A percentile compares a stretch with the other conserved stretches of the same genome.
phyloP scores from a whole-genome alignment of 768 basidiomycete species.

The Leucosporidium yakuticum region DNA sequence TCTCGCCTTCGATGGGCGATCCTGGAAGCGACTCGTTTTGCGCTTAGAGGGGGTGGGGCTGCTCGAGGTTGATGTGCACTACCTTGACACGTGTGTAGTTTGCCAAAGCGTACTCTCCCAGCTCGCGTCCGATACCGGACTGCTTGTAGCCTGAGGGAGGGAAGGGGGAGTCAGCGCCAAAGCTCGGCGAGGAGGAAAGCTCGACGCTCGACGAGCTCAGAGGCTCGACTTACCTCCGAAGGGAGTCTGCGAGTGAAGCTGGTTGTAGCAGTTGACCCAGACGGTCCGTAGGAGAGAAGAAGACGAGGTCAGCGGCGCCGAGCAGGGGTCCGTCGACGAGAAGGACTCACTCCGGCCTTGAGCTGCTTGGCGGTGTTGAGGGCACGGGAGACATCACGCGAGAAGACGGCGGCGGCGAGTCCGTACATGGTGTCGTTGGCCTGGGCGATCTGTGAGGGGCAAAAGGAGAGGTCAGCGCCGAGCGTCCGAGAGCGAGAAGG shows the following conservation, averaged over 20 bases:
- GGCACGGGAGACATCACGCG: slow-evolving; percentile 67
- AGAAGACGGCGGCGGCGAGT: slow-evolving; percentile 65
- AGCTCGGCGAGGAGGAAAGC: background rate
- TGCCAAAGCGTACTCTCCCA: slow-evolving; percentile 40
- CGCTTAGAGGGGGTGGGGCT: slow-evolving; percentile 26
- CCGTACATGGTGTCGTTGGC: slow-evolving; percentile 83
- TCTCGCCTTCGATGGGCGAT: no score
- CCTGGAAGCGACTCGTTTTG: background rate
- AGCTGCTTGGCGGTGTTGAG: slow-evolving; percentile 65
- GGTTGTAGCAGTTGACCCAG: slow-evolving; percentile 47
- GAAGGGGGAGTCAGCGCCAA: background rate
- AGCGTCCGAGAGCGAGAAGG: background rate
- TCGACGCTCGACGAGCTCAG: background rate
- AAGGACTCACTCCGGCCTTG: slow-evolving; percentile 58
- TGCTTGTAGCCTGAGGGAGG: slow-evolving; percentile 44
- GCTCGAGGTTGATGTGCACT: slow-evolving; percentile 25
- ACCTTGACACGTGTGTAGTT: slow-evolving; percentile 33
- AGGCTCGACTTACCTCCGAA: slow-evolving; percentile 33
- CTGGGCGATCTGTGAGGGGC: slow-evolving; percentile 35
- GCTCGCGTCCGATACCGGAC: slow-evolving; percentile 44
- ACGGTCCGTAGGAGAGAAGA: slow-evolving; percentile 6
- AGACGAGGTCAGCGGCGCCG: background rate
- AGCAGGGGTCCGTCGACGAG: slow-evolving; percentile 42
- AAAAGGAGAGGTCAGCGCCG: background rate
- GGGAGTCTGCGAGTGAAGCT: slow-evolving; percentile 42